Conservation (phyloP, 495 filamentous ascomycete species). For the Friedmanniomyces endolithicus region DNA sequence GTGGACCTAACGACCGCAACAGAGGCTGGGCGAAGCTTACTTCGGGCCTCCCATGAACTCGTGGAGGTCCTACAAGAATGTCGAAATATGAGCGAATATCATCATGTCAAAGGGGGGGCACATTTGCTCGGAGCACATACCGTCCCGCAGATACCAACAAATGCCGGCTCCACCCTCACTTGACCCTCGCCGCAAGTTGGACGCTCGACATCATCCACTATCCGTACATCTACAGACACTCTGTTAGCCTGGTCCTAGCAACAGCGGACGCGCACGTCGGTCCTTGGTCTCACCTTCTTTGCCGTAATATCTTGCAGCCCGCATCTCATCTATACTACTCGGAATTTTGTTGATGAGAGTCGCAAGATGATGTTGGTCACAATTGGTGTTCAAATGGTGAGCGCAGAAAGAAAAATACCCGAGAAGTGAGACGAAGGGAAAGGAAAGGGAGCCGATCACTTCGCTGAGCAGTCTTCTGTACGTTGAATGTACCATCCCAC, state of each 20-base stretch:
- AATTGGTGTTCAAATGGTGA: background rate
- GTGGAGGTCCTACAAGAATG: conserved; percentile 16
- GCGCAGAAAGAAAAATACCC: background rate
- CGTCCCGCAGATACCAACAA: conserved; percentile 25
- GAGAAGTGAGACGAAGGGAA: too few species aligned
- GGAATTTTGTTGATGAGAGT: background rate
- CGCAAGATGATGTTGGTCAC: background rate
- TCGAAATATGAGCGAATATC: background rate
- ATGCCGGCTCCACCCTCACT: conserved; percentile 25
- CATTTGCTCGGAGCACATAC: background rate
- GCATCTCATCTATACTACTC: conserved; percentile 22
- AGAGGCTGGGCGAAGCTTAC: background rate
- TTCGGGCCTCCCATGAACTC: conserved; percentile 23
- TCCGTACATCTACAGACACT: conserved; percentile 26
- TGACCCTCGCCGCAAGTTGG: conserved; percentile 27
- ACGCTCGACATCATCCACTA: conserved; percentile 30
- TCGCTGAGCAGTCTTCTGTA: too few species aligned
- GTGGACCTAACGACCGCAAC: too few species aligned
- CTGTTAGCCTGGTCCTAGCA: too few species aligned
- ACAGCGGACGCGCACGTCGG: background rate
- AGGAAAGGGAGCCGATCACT: too few species aligned
- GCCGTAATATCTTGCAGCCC: conserved; percentile 33
- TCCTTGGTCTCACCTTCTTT: conserved; percentile 19
- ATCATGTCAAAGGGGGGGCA: background rate
- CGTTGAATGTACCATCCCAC: too few species aligned